phyloP scores from a whole-genome alignment of 2,329 filamentous ascomycete genomes.

The Fusarium heterosporum region DNA sequence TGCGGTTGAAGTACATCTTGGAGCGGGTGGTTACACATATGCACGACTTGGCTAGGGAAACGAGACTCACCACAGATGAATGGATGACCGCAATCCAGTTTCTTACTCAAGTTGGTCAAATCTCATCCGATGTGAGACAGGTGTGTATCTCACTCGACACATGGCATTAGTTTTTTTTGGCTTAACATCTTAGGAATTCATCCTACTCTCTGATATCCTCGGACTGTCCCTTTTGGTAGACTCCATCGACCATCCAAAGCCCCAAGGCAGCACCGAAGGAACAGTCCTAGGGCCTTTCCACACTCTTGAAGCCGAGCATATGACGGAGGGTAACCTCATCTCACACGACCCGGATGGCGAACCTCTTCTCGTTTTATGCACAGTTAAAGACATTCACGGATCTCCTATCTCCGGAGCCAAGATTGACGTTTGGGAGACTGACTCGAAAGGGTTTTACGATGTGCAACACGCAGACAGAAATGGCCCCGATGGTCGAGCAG shows the following conservation, averaged over 20 bases:
- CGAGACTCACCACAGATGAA: constrained; percentile 75
- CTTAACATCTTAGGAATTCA: constrained; percentile 66
- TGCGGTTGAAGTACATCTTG: constrained; percentile 74
- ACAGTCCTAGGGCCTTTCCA: constrained; percentile 87
- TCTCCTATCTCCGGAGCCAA: constrained; percentile 70
- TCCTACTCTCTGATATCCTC: constrained; percentile 79
- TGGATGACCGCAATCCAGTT: constrained; percentile 79
- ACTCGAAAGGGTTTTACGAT: constrained; percentile 79
- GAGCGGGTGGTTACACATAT: constrained; percentile 77
- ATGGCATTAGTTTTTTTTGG: fast-evolving
- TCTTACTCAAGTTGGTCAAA: constrained; percentile 75
- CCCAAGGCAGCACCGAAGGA: constrained; percentile 73
- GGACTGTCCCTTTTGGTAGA: constrained; percentile 81
- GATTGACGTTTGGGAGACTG: constrained; percentile 84
- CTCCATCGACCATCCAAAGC: constrained; percentile 82
- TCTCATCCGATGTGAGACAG: constrained; percentile 74
- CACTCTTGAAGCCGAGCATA: constrained; percentile 73
- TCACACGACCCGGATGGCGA: constrained; percentile 73
- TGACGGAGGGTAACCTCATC: constrained; percentile 66
- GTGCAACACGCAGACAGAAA: constrained; percentile 74
- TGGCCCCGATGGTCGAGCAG: constrained; percentile 51
- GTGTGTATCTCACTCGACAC: neutral
- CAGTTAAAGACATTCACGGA: constrained; percentile 70
- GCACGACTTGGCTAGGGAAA: constrained; percentile 82
- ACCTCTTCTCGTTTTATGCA: constrained; percentile 75